Percentiles rank a stretch among this genome's conserved stretches.
Conservation (phyloP, 1,284 basidiomycete species). For the Sporisorium sorghi region DNA sequence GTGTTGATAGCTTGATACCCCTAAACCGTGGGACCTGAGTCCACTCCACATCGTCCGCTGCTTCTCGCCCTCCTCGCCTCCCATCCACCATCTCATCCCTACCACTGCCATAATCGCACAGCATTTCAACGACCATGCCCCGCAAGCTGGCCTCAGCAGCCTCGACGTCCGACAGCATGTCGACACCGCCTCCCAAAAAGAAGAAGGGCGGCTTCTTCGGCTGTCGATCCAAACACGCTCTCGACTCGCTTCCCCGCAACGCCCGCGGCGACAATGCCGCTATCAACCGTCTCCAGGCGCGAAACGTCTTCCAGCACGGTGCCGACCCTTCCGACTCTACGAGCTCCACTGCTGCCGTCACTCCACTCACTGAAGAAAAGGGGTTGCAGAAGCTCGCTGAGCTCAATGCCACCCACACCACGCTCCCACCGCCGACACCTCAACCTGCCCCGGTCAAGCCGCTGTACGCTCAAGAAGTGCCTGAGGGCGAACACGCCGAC, state of each 20-base stretch:
- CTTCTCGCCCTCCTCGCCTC: too few relatives aligned
- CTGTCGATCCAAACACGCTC: conserved; percentile 47
- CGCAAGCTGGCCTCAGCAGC: conserved; percentile 20
- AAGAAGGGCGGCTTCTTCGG: conserved; percentile 47
- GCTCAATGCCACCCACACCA: conserved; percentile 10
- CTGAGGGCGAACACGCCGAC: background rate
- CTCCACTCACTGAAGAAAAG: conserved; percentile 27
- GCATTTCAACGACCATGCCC: conserved; percentile 26
- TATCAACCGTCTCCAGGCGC: conserved; percentile 44
- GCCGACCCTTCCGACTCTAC: conserved; percentile 13
- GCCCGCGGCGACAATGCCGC: conserved; percentile 44
- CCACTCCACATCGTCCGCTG: background rate
- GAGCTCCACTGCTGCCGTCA: conserved; percentile 13
- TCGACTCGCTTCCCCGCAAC: conserved; percentile 49
- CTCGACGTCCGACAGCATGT: conserved; percentile 14
- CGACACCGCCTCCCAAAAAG: conserved; percentile 35
- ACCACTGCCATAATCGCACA: background rate
- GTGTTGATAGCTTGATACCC: conserved; percentile 9
- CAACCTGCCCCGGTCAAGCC: conserved; percentile 4
- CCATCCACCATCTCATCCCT: background rate
- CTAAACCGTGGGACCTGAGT: conserved; percentile 7
- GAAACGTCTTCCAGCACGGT: conserved; percentile 27
- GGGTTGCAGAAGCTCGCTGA: conserved; percentile 20
- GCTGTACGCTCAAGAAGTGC: conserved; percentile 29
- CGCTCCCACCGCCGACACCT: background rate